These are phyloP conservation scores for Aspergillus bertholletiae DNA, from an alignment of 495 filamentous ascomycete species.

Conservation along the genomic window DNA sequence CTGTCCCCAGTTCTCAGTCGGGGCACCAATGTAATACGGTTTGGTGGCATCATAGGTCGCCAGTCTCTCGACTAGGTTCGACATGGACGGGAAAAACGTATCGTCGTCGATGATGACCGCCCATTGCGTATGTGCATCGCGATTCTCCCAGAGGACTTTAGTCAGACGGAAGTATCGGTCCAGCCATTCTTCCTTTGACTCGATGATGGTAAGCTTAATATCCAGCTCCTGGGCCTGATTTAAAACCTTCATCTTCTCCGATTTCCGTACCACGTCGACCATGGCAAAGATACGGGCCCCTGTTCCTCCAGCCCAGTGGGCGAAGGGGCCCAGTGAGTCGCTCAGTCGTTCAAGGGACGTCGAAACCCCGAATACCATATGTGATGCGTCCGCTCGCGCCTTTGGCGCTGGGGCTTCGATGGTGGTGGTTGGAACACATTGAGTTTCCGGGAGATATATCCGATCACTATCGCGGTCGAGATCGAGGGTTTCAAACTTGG, in stretches of 20 bases:
- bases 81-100: slow-evolving; percentile 59
- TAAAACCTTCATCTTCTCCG: slow-evolving; percentile 3
- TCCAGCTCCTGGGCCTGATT: slow-evolving; percentile 28
- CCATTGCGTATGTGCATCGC: slow-evolving; percentile 36
- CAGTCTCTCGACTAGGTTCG: slow-evolving; percentile 42
- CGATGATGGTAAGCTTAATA: slow-evolving; percentile 50
- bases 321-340: slow-evolving; percentile 52
- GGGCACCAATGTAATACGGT: slow-evolving; percentile 51
- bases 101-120: slow-evolving; percentile 69
- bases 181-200: slow-evolving; percentile 35
- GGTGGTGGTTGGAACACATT: slow-evolving; percentile 11
- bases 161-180: slow-evolving; percentile 60
- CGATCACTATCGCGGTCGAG: slow-evolving; percentile 9
- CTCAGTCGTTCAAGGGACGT: slow-evolving; percentile 53
- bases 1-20: slow-evolving; percentile 50
- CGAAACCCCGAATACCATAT: slow-evolving; percentile 58
- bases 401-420: slow-evolving; percentile 10
- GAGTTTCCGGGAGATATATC: slow-evolving; percentile 1
- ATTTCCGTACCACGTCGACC: slow-evolving; percentile 27
- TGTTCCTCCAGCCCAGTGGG: slow-evolving; percentile 60
- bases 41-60: slow-evolving; percentile 40
- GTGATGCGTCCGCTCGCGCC: slow-evolving; percentile 42
- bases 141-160: slow-evolving; percentile 18
- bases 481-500: slow-evolving; percentile 8
- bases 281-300: slow-evolving; percentile 53